A percentile compares a stretch with the other conserved stretches of the same genome.
phyloP scores from a whole-genome alignment of 2,329 filamentous ascomycete genomes.

The Penicillium sp. region DNA sequence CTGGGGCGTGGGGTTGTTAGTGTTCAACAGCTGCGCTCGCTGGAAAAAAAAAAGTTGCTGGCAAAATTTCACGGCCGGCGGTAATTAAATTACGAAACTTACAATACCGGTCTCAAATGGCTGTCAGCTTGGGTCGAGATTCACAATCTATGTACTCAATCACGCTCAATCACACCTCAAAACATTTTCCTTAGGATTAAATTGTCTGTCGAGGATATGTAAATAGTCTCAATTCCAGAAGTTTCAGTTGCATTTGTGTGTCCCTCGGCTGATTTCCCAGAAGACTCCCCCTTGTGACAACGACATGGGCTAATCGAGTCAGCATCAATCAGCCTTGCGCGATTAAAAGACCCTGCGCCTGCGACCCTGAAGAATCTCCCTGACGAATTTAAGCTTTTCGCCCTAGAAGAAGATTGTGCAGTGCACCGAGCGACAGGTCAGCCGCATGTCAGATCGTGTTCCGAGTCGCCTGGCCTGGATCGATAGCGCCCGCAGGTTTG shows the following conservation, averaged over 20 bases:
- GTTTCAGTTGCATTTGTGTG: neutral
- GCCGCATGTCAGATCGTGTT: constrained; percentile 10
- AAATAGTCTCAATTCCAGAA: no score
- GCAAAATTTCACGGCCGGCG: constrained; percentile 17
- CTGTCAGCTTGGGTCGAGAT: no score
- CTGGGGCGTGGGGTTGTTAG: no score
- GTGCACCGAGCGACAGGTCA: neutral
- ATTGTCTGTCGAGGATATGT: no score
- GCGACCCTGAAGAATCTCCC: neutral
- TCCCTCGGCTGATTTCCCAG: neutral
- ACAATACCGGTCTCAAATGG: no score
- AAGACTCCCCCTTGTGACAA: neutral
- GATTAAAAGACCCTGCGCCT: neutral
- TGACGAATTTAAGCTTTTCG: neutral
- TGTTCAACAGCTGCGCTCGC: neutral
- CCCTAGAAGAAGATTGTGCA: neutral
- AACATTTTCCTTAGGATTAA: no score
- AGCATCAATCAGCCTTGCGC: neutral
- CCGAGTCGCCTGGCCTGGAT: neutral
- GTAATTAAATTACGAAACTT: constrained; percentile 13
- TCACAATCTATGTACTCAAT: no score
- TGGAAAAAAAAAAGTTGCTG: constrained; percentile 16
- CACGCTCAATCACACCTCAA: no score
- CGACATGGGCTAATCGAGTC: no score
- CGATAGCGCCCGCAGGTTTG: neutral